Evolutionary conservation across 495 filamentous ascomycete genomes (phyloP).

Genomic region (Sphaerosporella brunnea): DNA sequence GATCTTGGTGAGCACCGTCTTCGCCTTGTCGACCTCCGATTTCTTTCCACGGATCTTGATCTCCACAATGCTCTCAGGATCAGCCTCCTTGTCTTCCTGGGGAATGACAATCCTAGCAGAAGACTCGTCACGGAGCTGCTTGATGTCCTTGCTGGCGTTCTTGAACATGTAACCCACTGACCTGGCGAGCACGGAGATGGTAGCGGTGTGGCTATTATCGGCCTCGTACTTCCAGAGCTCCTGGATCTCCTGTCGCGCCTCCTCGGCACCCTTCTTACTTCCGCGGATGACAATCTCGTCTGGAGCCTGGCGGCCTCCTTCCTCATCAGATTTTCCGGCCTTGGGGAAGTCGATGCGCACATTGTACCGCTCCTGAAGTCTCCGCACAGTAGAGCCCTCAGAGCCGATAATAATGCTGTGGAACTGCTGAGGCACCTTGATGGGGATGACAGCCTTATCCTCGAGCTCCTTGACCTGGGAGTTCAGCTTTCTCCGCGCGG

Average conservation of each 20-base stretch:
- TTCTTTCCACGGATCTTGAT: slow-evolving; percentile 84
- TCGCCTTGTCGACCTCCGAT: slow-evolving; percentile 70
- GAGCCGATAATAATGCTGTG: slow-evolving; percentile 24
- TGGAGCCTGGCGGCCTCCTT: slow-evolving; percentile 56
- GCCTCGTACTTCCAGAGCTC: slow-evolving; percentile 69
- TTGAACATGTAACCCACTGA: slow-evolving; percentile 83
- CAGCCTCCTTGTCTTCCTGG: slow-evolving; percentile 34
- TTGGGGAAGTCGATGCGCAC: slow-evolving; percentile 89
- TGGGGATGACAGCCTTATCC: slow-evolving; percentile 18
- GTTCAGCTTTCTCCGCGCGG: slow-evolving; percentile 33
- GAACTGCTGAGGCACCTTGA: slow-evolving; percentile 21
- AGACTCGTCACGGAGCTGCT: slow-evolving; percentile 63
- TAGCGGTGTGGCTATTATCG: slow-evolving; percentile 61
- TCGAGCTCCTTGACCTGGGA: slow-evolving; percentile 29
- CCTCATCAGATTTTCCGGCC: slow-evolving; percentile 59
- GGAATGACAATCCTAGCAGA: slow-evolving; percentile 84
- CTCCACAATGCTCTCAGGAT: slow-evolving; percentile 50
- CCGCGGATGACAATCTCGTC: slow-evolving; percentile 88
- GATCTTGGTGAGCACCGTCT: slow-evolving; percentile 72
- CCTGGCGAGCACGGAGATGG: slow-evolving; percentile 67
- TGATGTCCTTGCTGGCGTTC: slow-evolving; percentile 73
- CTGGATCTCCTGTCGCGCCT: slow-evolving; percentile 74
- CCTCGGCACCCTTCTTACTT: slow-evolving; percentile 76
- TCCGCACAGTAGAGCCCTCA: slow-evolving; percentile 21
- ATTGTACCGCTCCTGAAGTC: slow-evolving; percentile 46